phyloP scores from a whole-genome alignment of 2,329 filamentous ascomycete genomes.

The Sporothrix pallida region DNA sequence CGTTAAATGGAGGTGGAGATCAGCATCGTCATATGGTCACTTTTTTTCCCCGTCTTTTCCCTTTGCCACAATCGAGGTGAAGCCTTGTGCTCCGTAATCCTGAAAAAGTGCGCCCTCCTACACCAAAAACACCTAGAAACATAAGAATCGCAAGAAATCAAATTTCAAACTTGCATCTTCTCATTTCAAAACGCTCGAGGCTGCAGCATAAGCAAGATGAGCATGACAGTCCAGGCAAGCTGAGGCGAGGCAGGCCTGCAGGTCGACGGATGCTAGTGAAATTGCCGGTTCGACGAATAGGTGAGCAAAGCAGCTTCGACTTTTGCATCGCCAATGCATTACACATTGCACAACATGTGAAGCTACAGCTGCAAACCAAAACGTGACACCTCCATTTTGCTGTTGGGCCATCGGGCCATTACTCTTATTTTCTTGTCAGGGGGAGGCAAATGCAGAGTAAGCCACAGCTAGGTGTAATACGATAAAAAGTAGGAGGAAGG shows the following conservation, averaged over 20 bases:
- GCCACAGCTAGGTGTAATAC: not conserved
- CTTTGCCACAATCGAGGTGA: slow-evolving; percentile 9
- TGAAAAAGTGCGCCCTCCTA: no score
- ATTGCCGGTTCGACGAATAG: not conserved
- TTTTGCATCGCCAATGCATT: not conserved
- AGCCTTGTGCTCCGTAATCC: no score
- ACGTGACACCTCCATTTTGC: slow-evolving; percentile 8
- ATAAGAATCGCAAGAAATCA: no score
- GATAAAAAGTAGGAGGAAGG: not conserved
- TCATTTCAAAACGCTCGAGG: not conserved
- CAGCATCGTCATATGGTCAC: not conserved
- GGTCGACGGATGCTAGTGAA: not conserved
- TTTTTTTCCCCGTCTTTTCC: not conserved
- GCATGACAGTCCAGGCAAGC: no score
- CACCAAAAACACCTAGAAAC: no score
- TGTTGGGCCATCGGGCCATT: no score
- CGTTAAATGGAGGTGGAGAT: not conserved
- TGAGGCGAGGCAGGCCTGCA: no score
- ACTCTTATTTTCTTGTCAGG: not conserved
- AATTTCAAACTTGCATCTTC: no score
- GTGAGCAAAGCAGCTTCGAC: not conserved
- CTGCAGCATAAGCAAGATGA: not conserved
- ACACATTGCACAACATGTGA: slow-evolving; percentile 4
- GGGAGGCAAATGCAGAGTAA: not conserved
- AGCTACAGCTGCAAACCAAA: not conserved